phyloP scores from a whole-genome alignment of 495 filamentous ascomycete genomes.

The Podospora bellae-mahoneyi region DNA sequence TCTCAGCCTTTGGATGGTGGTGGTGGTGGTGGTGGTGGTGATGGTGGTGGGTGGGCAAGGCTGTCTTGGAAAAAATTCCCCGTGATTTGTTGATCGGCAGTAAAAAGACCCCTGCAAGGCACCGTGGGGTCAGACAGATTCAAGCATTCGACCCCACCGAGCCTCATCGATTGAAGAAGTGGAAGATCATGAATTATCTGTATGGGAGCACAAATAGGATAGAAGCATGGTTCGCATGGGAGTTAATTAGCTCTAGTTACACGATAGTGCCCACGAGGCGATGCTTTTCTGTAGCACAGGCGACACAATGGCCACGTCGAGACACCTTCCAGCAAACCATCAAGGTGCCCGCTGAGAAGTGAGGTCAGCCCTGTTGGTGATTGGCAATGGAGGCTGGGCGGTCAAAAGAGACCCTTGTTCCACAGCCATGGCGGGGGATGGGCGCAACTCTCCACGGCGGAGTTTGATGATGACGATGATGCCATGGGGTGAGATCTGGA shows the following conservation, averaged over 20 bases:
- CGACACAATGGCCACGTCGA: neutral
- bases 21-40: neutral
- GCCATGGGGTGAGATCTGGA: neutral
- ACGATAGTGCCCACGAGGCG: neutral
- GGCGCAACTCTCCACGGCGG: slow-evolving; percentile 1
- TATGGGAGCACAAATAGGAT: neutral
- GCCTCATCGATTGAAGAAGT: neutral
- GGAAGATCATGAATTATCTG: neutral
- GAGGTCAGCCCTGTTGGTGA: neutral
- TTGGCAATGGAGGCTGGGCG: slow-evolving; percentile 7
- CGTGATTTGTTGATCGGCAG: neutral
- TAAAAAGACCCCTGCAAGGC: slow-evolving; percentile 7
- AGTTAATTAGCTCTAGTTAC: neutral
- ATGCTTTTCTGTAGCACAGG: neutral
- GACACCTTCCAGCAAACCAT: neutral
- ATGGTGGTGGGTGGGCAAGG: neutral
- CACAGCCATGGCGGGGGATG: neutral
- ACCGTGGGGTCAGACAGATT: neutral
- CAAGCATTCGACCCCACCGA: neutral
- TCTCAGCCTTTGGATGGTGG: slow-evolving; percentile 1
- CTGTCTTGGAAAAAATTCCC: neutral
- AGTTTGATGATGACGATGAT: neutral
- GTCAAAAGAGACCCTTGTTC: neutral
- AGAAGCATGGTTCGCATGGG: neutral
- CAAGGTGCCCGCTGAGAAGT: slow-evolving; percentile 12